Percentiles rank a stretch among this genome's conserved stretches.
These are phyloP conservation scores for Ophiostoma himal-ulmi DNA, from an alignment of 2,329 filamentous ascomycete species.

Conservation along the genomic window DNA sequence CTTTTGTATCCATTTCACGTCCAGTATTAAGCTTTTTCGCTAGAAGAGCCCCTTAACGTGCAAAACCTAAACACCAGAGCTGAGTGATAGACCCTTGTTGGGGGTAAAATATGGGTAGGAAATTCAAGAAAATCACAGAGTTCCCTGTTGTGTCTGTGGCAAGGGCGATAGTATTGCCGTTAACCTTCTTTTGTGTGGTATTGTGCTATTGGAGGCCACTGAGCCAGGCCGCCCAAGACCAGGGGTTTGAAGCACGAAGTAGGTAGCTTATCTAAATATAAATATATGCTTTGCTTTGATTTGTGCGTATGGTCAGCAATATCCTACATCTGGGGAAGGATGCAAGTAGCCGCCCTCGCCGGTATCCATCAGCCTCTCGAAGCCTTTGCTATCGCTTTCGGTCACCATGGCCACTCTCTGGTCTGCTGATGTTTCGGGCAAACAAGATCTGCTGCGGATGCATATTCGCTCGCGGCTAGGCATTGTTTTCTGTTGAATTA, in stretches of 20 bases:
- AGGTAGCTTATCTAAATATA: not conserved
- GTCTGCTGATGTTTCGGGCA: slow-evolving; percentile 6
- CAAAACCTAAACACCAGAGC: slow-evolving; percentile 29
- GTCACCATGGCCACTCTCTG: not conserved
- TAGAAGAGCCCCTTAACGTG: slow-evolving; percentile 1
- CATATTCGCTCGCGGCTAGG: not conserved
- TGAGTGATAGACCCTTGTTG: not conserved
- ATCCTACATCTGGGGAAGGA: not conserved
- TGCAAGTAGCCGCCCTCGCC: not conserved
- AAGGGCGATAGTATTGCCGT: slow-evolving; percentile 23
- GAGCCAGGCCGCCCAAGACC: not conserved
- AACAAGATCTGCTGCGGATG: not conserved
- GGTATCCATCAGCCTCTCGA: not conserved
- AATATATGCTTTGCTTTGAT: not conserved
- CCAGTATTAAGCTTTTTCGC: slow-evolving; percentile 18
- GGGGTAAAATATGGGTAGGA: not conserved
- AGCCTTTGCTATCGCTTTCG: not conserved
- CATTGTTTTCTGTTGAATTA: not conserved
- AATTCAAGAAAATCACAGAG: not conserved
- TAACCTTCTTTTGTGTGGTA: slow-evolving; percentile 12
- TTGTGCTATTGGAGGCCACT: not conserved
- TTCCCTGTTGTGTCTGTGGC: not conserved
- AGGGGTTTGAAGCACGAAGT: not conserved
- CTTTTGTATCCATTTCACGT: not conserved
- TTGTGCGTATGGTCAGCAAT: not conserved